phyloP scores from a whole-genome alignment of 176 grass and related monocot species.

The Pontederia crassipes region DNA sequence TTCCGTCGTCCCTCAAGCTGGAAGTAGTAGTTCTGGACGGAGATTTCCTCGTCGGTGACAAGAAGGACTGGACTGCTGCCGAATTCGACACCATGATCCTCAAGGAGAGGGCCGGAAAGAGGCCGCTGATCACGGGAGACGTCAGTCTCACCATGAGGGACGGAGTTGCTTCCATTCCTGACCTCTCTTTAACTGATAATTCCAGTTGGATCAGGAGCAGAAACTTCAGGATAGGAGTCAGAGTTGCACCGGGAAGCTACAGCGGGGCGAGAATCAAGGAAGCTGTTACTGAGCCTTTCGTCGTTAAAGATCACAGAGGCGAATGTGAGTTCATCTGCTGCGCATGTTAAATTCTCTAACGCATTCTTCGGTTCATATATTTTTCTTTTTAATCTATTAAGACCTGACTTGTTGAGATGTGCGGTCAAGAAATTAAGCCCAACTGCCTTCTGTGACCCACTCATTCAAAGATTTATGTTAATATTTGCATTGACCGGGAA shows the following conservation, averaged over 20 bases:
- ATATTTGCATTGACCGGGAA: not conserved
- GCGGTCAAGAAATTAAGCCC: no score
- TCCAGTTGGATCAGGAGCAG: constrained; percentile 74
- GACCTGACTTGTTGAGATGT: not conserved
- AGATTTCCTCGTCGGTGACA: constrained; percentile 34
- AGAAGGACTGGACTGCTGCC: constrained; percentile 33
- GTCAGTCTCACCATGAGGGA: constrained; percentile 41
- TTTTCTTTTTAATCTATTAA: no score
- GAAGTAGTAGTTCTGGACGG: constrained; percentile 66
- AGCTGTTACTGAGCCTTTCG: constrained; percentile 60
- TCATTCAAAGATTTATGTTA: no score
- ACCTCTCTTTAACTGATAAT: constrained; percentile 90
- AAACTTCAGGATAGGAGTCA: constrained; percentile 62
- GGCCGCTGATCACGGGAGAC: constrained; percentile 71
- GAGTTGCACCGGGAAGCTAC: constrained; percentile 24
- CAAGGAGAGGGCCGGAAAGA: constrained; percentile 61
- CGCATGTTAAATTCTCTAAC: no score
- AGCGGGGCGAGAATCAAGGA: constrained; percentile 42
- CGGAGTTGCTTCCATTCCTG: constrained; percentile 25
- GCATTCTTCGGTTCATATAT: no score
- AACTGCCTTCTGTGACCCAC: no score
- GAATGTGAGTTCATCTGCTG: constrained; percentile 35
- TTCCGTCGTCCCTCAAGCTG: constrained; percentile 34
- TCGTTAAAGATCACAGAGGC: constrained; percentile 72
- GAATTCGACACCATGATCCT: constrained; percentile 43